These are phyloP conservation scores for Nannochloropsis oceanica DNA, from an alignment of 108 stramenopile species.

Conservation along the genomic window DNA sequence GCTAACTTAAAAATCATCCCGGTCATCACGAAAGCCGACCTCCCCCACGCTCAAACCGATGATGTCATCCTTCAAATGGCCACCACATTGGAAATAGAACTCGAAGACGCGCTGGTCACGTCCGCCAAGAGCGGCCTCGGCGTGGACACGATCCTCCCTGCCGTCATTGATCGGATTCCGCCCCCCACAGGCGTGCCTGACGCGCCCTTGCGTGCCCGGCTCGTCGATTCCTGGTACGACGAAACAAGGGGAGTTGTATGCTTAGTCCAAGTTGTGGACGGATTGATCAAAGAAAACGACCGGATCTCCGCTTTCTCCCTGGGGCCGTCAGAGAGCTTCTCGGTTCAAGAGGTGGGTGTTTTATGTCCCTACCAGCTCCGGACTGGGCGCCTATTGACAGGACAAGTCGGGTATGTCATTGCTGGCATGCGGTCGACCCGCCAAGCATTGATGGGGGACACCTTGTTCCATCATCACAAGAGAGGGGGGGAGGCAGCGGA, in stretches of 20 bases:
- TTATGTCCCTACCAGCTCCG: constrained; percentile 54
- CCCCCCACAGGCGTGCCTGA: constrained; percentile 43
- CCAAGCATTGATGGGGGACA: constrained; percentile 71
- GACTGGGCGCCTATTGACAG: constrained; percentile 15
- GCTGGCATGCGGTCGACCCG: constrained; percentile 70
- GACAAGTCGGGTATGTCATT: constrained; percentile 72
- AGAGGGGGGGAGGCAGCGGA: neutral
- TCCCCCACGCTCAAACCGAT: constrained; percentile 87
- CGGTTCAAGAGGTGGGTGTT: constrained; percentile 79
- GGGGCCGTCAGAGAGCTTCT: constrained; percentile 36
- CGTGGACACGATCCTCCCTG: constrained; percentile 69
- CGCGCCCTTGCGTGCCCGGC: constrained; percentile 38
- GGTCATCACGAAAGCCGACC: constrained; percentile 51
- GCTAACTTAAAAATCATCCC: constrained; percentile 28
- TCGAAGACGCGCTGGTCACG: constrained; percentile 64
- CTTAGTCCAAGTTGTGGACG: constrained; percentile 82
- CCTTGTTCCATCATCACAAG: constrained; percentile 32
- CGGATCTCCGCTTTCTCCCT: constrained; percentile 13
- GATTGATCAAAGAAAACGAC: constrained; percentile 42
- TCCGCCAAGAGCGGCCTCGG: constrained; percentile 80
- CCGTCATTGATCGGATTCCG: constrained; percentile 63
- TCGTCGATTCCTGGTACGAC: constrained; percentile 87
- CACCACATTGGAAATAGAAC: constrained; percentile 67
- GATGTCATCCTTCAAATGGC: constrained; percentile 73
- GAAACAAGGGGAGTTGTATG: constrained; percentile 51